Evolutionary conservation across 225 moss, liverwort and hornwort species (phyloP).

Genomic region (Marchantia polymorpha): DNA sequence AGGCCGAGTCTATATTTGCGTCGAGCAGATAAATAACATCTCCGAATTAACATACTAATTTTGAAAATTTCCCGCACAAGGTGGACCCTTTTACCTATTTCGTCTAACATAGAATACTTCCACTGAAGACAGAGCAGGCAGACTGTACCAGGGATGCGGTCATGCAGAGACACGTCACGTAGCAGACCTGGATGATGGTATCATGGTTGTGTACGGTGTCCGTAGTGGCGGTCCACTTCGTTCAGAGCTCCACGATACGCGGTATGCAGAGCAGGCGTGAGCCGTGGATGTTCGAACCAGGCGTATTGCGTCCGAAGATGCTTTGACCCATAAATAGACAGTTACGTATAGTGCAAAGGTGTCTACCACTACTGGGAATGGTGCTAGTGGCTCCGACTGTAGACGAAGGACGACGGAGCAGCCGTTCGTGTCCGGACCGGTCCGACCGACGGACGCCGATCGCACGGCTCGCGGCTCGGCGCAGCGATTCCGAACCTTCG

Average conservation of each 20-base stretch:
- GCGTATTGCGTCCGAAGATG: background rate
- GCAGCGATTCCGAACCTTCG: background rate
- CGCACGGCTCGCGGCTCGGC: background rate
- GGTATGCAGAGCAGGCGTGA: background rate
- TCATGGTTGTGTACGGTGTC: too few relatives aligned
- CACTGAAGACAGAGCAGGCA: background rate
- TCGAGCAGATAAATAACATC: too few relatives aligned
- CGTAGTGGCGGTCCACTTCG: background rate
- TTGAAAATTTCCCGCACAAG: too few relatives aligned
- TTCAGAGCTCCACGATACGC: constrained; percentile 4
- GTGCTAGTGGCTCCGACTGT: background rate
- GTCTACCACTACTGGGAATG: constrained; percentile 1
- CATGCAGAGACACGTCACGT: constrained; percentile 1
- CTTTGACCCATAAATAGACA: constrained; percentile 1
- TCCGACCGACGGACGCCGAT: background rate
- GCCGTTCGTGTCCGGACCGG: constrained; percentile 5
- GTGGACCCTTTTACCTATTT: background rate
- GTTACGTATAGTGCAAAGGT: constrained; percentile 7
- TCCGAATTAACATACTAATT: too few relatives aligned
- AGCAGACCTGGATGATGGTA: background rate
- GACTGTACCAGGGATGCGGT: background rate
- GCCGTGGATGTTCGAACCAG: background rate
- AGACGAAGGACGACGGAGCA: background rate
- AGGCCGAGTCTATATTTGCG: too few relatives aligned
- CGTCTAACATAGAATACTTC: background rate